phyloP scores from a whole-genome alignment of 306 rosid species.

The Cucumis cinereus region DNA sequence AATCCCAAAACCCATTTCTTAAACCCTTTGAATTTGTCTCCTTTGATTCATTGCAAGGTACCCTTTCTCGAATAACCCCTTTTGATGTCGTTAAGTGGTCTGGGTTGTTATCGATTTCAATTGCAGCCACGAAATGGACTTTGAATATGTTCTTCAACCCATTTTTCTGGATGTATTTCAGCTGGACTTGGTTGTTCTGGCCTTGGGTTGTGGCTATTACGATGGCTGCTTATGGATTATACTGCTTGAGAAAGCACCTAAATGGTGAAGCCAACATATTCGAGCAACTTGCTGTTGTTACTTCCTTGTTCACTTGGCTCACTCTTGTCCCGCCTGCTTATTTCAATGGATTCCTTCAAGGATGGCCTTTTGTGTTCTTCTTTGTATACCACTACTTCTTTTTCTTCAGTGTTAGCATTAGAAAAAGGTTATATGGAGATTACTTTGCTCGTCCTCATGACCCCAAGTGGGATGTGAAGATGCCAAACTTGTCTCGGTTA shows the following conservation, averaged over 20 bases:
- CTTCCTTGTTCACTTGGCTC: slow-evolving; percentile 83
- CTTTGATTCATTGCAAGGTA: slow-evolving; percentile 39
- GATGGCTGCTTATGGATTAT: slow-evolving; percentile 51
- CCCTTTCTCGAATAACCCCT: slow-evolving; percentile 51
- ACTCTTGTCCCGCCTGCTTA: slow-evolving; percentile 79
- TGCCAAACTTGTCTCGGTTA: slow-evolving; percentile 45
- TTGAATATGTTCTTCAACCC: slow-evolving; percentile 50
- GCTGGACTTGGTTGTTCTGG: slow-evolving; percentile 97
- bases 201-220: slow-evolving; percentile 55
- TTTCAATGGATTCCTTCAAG: slow-evolving; percentile 90
- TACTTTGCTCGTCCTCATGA: slow-evolving; percentile 65
- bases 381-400: slow-evolving; percentile 80
- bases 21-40: slow-evolving; percentile 31
- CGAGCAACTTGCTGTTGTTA: slow-evolving; percentile 74
- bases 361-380: slow-evolving; percentile 91
- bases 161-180: slow-evolving; percentile 92
- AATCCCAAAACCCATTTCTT: slow-evolving; percentile 34
- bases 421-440: slow-evolving; percentile 79
- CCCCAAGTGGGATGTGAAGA: slow-evolving; percentile 69
- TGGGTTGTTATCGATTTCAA: slow-evolving; percentile 36
- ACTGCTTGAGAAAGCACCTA: slow-evolving; percentile 50
- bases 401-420: slow-evolving; percentile 77
- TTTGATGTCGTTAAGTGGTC: slow-evolving; percentile 61
- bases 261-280: slow-evolving; percentile 51
- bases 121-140: slow-evolving; percentile 63